Percentiles rank a stretch among this genome's conserved stretches.
Evolutionary conservation across 2,329 filamentous ascomycete genomes (phyloP).

Genomic region (Capronia coronata): DNA sequence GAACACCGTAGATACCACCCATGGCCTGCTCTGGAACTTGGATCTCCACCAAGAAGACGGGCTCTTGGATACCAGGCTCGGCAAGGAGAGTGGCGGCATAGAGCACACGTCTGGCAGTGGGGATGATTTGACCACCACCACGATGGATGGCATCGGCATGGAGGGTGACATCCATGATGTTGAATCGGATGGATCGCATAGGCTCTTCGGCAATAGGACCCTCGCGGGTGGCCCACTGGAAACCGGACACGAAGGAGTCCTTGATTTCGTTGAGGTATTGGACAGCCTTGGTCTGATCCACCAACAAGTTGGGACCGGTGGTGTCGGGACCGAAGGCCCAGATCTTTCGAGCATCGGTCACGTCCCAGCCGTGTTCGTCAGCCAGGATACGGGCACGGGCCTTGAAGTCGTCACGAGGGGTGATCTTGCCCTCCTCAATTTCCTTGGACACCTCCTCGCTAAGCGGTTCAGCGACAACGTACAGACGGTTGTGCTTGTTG

Average conservation of each 20-base stretch:
- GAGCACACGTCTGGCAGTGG: slow-evolving; percentile 93
- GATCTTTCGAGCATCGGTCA: slow-evolving; percentile 99
- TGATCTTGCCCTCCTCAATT: slow-evolving; percentile 89
- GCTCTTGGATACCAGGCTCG: slow-evolving; percentile 86
- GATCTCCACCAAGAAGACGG: slow-evolving; percentile 98
- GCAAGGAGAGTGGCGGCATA: slow-evolving; percentile 89
- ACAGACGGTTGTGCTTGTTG: slow-evolving; percentile 99
- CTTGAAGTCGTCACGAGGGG: slow-evolving; percentile 98
- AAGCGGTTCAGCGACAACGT: slow-evolving; percentile 86
- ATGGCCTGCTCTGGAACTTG: slow-evolving; percentile 97
- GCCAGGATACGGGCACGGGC: slow-evolving; percentile 89
- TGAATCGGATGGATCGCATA: slow-evolving; percentile 95
- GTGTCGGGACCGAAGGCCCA: slow-evolving; percentile 99
- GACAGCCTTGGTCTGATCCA: slow-evolving; percentile 99
- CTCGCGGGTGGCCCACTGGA: slow-evolving; percentile 99
- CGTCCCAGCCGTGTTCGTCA: slow-evolving; percentile 97
- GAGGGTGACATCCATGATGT: slow-evolving; percentile 97
- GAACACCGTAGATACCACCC: slow-evolving; percentile 99
- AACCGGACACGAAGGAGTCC: slow-evolving; percentile 98
- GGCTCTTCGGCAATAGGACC: slow-evolving; percentile 97
- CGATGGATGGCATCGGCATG: slow-evolving; percentile 99
- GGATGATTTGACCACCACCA: slow-evolving; percentile 98
- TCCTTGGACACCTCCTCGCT: slow-evolving; percentile 83
- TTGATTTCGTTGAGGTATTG: slow-evolving; percentile 99
- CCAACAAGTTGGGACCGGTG: slow-evolving; percentile 92